Evolutionary conservation across 2,329 filamentous ascomycete genomes (phyloP), one percentile per base, ranked within the genome.

Genomic region (Colletotrichum sp.): DNA sequence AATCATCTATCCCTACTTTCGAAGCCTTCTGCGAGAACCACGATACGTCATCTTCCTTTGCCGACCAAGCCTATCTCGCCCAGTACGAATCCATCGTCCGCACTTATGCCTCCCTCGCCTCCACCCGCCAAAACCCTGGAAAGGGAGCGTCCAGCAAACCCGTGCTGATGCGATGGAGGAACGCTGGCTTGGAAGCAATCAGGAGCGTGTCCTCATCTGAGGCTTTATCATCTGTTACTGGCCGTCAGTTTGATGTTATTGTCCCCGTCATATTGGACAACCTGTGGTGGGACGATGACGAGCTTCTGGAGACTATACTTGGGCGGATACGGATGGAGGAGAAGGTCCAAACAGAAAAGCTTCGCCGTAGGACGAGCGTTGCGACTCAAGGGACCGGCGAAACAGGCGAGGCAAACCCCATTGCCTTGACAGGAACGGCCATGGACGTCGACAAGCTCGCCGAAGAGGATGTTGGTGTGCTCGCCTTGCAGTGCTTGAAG

Each of bases 251-350:
- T 78, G 90, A 93, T 75, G 89, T 94, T 71, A 93, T 98, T 71
- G 90, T 99, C 52, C 96, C 96, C 36, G 93, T 96, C 78, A 93
- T 99, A 21, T 87, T 99, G 75, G 93, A 96, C 81, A 98, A 98
- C 79, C 85, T 99, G 28, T 96, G 95, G 89, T 93, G 94, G 26
- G 92, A 94, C 71, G 91, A 92, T 79, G 92, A 94, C 44, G 90
- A 92, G 68, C 92, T 95, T 76, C 87, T 99, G 21, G 89, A 93
- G 60, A 86, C 91, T 5, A 85, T 99, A 68, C 89, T 94, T 77
- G 87, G 90, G n/a, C 91, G 93, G 69, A 91, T 93, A 26, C 89
- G 93, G 74, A 86, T 90, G 77, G 92, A 93, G 78, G 94, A 96
- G 79, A 93, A 93, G 80, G 87, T 89, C 26, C 94, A 95, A 71